Percentiles rank a stretch among this genome's conserved stretches.
Conservation (phyloP, 331 rosid genomes). For the Erythrophleum ivorense region DNA sequence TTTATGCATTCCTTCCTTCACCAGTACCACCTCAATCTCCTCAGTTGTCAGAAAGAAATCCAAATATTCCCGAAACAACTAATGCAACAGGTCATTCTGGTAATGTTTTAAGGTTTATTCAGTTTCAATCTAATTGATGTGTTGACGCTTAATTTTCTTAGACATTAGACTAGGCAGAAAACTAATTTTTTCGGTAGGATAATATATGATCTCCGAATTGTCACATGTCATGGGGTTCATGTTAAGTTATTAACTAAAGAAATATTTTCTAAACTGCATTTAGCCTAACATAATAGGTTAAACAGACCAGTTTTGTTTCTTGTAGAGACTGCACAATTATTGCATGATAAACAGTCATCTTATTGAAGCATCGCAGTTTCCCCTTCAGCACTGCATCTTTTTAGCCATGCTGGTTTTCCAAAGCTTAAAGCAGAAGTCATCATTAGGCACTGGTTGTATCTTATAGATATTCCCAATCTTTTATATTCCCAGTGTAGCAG, state of each 20-base stretch:
- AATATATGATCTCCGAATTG: not conserved
- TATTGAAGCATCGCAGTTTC: not conserved
- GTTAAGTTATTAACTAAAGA: too few species aligned
- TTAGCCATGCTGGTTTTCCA: not conserved
- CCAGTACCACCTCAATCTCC: slow-evolving; percentile 26
- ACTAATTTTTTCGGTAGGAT: not conserved
- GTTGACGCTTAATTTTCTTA: not conserved
- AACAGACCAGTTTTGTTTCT: too few species aligned
- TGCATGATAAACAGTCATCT: too few species aligned
- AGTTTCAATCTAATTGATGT: not conserved
- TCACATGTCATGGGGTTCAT: not conserved
- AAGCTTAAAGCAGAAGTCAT: not conserved
- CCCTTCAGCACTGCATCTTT: too few species aligned
- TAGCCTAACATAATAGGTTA: too few species aligned
- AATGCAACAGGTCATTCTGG: slow-evolving; percentile 17
- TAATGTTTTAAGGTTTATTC: not conserved
- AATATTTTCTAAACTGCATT: too few species aligned
- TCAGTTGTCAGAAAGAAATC: slow-evolving; percentile 15
- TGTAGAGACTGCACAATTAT: too few species aligned
- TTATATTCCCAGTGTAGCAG: not conserved
- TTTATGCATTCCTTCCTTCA: slow-evolving; percentile 13
- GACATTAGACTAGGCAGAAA: not conserved
- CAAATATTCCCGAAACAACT: not conserved
- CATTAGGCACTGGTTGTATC: too few species aligned
- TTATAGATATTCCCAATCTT: too few species aligned